These are phyloP conservation scores for Lablab purpureus DNA, from an alignment of 306 rosid species.

Conservation along the genomic window DNA sequence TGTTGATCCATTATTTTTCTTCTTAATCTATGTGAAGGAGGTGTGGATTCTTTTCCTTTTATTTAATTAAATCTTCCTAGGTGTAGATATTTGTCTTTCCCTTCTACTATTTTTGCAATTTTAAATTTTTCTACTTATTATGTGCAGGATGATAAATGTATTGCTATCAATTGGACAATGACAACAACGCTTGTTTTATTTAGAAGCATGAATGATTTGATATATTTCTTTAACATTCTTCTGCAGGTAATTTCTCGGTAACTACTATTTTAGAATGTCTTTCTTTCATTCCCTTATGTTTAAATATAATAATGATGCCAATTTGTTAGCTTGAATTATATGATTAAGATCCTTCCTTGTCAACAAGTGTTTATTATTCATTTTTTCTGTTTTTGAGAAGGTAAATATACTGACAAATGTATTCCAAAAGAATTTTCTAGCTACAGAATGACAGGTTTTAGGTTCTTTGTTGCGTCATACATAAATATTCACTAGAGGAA, in stretches of 20 bases:
- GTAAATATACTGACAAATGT: background rate
- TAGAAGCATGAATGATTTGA: constrained; percentile 78
- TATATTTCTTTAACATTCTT: constrained; percentile 75
- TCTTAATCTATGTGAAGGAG: constrained; percentile 55
- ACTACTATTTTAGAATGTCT: constrained; percentile 10
- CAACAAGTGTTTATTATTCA: constrained; percentile 9
- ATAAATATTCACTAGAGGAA: constrained; percentile 17
- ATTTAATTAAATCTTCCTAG: constrained; percentile 21
- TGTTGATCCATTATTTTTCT: constrained; percentile 81
- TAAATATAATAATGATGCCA: background rate
- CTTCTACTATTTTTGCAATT: constrained; percentile 14
- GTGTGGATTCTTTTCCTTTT: constrained; percentile 49
- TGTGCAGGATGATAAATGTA: constrained; percentile 62
- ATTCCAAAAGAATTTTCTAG: constrained; percentile 19
- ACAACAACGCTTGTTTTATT: constrained; percentile 61
- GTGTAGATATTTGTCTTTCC: constrained; percentile 23
- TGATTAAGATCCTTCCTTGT: background rate
- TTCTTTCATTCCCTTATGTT: background rate
- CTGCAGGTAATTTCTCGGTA: constrained; percentile 68
- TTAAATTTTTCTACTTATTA: constrained; percentile 25
- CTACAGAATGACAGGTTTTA: background rate
- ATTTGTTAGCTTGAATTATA: background rate
- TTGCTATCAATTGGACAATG: constrained; percentile 54
- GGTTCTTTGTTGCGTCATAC: background rate
- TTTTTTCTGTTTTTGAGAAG: constrained; percentile 4